A percentile compares a stretch with the other conserved stretches of the same genome.
Evolutionary conservation across 371 early-diverging fungal genomes (phyloP).

Genomic region (Saksenaea vasiformis): DNA sequence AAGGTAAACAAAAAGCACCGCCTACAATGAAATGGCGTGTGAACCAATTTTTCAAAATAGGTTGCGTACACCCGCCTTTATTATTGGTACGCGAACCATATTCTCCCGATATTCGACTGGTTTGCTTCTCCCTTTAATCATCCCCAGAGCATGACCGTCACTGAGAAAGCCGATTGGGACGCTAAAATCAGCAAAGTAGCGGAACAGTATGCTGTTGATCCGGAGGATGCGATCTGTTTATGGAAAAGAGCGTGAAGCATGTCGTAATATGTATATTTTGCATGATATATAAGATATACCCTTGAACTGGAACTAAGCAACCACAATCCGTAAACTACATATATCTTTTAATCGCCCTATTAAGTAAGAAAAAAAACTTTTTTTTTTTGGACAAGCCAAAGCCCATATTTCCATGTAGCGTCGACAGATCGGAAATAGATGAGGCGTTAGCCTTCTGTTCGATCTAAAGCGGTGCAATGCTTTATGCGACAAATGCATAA

Average conservation of each 20-base stretch:
- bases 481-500: too few species aligned
- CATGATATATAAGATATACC: not conserved
- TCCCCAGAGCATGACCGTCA: constrained; percentile 6
- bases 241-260: not conserved
- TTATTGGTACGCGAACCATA: constrained; percentile 25
- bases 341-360: too few species aligned
- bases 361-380: too few species aligned
- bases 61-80: constrained; percentile 27
- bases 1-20: constrained; percentile 17
- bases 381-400: too few species aligned
- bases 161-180: constrained; percentile 13
- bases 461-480: too few species aligned
- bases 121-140: constrained; percentile 10
- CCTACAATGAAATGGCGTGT: not conserved
- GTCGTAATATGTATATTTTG: not conserved
- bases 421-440: too few species aligned
- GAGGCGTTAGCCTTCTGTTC: too few species aligned
- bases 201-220: not conserved
- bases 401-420: too few species aligned
- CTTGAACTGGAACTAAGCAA: too few species aligned
- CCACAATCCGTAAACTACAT: too few species aligned
- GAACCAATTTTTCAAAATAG: constrained; percentile 8
- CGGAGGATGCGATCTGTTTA: not conserved
- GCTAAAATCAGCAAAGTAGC: not conserved
- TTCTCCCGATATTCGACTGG: constrained; percentile 15